Evolutionary conservation across 495 filamentous ascomycete genomes (phyloP).

Genomic region (Aspergillus cristatus): DNA sequence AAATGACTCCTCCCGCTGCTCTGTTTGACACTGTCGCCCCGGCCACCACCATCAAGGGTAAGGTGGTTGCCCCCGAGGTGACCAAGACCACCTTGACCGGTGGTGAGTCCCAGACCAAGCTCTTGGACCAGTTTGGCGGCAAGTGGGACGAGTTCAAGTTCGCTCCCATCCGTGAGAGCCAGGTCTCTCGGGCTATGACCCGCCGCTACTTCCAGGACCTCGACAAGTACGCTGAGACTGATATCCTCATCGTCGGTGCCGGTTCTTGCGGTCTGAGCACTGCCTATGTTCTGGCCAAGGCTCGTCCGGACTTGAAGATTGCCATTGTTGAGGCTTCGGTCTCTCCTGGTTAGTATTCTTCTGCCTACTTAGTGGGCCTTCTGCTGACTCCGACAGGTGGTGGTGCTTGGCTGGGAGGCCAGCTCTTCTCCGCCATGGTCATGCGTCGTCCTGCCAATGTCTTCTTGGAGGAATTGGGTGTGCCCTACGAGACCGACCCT

Average conservation of each 20-base stretch:
- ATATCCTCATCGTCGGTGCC: conserved; percentile 85
- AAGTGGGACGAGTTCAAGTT: conserved; percentile 77
- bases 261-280: conserved; percentile 78
- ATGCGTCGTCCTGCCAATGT: conserved; percentile 84
- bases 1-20: conserved; percentile 69
- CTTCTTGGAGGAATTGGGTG: conserved; percentile 69
- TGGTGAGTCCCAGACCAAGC: conserved; percentile 32
- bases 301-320: conserved; percentile 83
- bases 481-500: conserved; percentile 80
- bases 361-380: neutral
- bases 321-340: conserved; percentile 84
- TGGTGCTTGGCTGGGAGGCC: conserved; percentile 86
- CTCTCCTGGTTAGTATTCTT: conserved; percentile 48
- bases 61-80: conserved; percentile 32
- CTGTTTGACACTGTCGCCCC: conserved; percentile 35
- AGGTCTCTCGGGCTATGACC: conserved; percentile 87
- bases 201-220: conserved; percentile 84
- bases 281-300: conserved; percentile 74
- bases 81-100: conserved; percentile 25
- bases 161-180: conserved; percentile 76
- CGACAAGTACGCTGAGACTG: conserved; percentile 80
- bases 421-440: conserved; percentile 88
- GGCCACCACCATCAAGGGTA: conserved; percentile 40
- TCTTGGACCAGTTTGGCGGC: conserved; percentile 51
- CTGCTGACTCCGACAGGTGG: conserved; percentile 42